Conservation (phyloP, 768 basidiomycete genomes). For the Lactarius pseudohatsudake region DNA sequence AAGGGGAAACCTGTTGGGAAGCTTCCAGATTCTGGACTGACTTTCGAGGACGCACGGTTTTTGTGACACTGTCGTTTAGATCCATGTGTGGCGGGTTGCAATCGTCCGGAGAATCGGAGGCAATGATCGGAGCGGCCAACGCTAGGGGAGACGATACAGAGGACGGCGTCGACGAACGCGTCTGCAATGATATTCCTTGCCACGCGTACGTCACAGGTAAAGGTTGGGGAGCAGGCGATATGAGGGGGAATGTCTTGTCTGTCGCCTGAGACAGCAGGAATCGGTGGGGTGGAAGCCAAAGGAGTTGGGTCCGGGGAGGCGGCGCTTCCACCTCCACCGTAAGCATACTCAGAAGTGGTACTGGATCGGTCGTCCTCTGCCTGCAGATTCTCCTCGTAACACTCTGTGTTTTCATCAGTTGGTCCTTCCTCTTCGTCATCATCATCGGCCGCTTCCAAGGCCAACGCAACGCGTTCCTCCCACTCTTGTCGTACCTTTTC, state of each 20-base stretch:
- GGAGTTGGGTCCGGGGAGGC: conserved; percentile 67
- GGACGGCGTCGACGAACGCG: conserved; percentile 84
- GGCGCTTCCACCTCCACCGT: conserved; percentile 37
- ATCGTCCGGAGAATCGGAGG: conserved; percentile 60
- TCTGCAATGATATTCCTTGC: conserved; percentile 52
- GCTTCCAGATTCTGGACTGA: conserved; percentile 67
- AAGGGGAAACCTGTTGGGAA: conserved; percentile 69
- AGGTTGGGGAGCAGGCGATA: conserved; percentile 33
- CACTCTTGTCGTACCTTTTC: conserved; percentile 98
- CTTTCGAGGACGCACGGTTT: conserved; percentile 60
- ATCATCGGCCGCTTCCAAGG: conserved; percentile 55
- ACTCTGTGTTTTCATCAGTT: conserved; percentile 29
- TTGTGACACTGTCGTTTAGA: conserved; percentile 52
- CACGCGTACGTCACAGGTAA: conserved; percentile 38
- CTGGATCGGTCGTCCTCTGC: conserved; percentile 54
- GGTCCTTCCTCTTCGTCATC: conserved; percentile 46
- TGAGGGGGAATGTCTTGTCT: conserved; percentile 22
- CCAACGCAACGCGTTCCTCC: conserved; percentile 83
- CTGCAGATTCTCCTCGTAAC: conserved; percentile 29
- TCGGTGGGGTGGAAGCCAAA: conserved; percentile 54
- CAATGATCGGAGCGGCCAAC: conserved; percentile 80
- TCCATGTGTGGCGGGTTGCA: conserved; percentile 58
- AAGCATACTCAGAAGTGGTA: conserved; percentile 65
- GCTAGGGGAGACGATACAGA: conserved; percentile 87
- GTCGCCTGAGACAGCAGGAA: conserved; percentile 29